Percentiles rank a stretch among this genome's conserved stretches.
Conservation (phyloP, 208 protist genomes). For the Acanthamoeba triangularis region DNA sequence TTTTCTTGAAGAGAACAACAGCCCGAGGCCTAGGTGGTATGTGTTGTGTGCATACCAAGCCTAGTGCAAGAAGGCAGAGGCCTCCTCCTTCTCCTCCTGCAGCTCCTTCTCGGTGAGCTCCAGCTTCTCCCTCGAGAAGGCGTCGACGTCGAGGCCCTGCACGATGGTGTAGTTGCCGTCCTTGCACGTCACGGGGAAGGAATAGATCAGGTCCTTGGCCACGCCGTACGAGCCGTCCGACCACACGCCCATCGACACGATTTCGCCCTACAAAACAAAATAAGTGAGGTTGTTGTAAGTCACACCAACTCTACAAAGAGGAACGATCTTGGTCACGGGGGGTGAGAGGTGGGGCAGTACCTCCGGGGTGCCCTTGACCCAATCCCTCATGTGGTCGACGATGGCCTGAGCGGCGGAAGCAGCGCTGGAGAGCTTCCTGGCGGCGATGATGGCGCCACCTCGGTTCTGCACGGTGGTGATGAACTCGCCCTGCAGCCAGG, state of each 20-base stretch:
- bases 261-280: constrained; percentile 74
- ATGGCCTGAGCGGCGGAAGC: constrained; percentile 96
- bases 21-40: too few species aligned
- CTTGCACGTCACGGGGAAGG: constrained; percentile 95
- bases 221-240: constrained; percentile 94
- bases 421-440: constrained; percentile 94
- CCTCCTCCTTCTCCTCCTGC: constrained; percentile 66
- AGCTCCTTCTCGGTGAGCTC: constrained; percentile 74
- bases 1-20: neutral
- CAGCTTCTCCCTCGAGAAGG: constrained; percentile 22
- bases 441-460: constrained; percentile 93
- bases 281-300: too few species aligned
- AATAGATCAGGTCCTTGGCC: constrained; percentile 95
- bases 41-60: neutral
- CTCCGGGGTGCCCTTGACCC: constrained; percentile 89
- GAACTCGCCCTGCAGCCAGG: constrained; percentile 91
- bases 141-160: constrained; percentile 71
- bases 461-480: constrained; percentile 94
- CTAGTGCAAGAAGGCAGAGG: constrained; percentile 42
- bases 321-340: neutral
- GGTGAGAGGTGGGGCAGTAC: constrained; percentile 57
- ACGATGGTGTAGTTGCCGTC: constrained; percentile 94
- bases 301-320: too few species aligned
- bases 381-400: constrained; percentile 91
- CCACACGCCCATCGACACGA: constrained; percentile 96